These are phyloP conservation scores for Liquidambar formosana DNA, from an alignment of 164 flowering plant genomes.

Conservation along the genomic window DNA sequence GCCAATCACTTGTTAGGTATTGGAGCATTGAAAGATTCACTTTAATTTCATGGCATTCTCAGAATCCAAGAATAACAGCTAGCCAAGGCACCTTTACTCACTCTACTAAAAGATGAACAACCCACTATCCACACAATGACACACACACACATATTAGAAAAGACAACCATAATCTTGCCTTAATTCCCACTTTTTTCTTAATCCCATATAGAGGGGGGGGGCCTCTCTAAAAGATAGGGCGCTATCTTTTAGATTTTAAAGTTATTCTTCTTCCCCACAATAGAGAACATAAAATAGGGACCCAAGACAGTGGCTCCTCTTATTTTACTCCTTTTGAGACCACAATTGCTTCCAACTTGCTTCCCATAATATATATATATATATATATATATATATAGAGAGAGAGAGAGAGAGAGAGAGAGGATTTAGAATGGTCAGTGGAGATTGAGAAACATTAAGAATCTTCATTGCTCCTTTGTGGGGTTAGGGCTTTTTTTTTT, in stretches of 20 bases:
- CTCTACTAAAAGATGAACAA: too few relatives aligned
- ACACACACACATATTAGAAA: neutral
- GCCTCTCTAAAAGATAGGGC: conserved; percentile 5
- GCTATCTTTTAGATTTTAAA: conserved; percentile 32
- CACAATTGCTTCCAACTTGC: conserved; percentile 34
- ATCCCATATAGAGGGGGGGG: neutral
- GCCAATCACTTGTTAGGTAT: too few relatives aligned
- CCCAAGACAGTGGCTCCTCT: conserved; percentile 39
- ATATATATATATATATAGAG: too few relatives aligned
- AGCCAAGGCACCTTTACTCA: too few relatives aligned
- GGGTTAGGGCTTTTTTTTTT: conserved; percentile 27
- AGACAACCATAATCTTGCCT: neutral
- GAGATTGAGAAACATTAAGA: neutral
- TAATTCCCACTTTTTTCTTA: neutral
- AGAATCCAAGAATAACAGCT: too few relatives aligned
- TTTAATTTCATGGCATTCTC: too few relatives aligned
- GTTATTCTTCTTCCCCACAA: conserved; percentile 35
- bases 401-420: conserved; percentile 10
- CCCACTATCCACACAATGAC: too few relatives aligned
- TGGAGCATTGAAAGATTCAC: too few relatives aligned
- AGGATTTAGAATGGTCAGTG: too few relatives aligned
- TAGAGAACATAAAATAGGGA: conserved; percentile 38
- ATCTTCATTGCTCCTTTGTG: conserved; percentile 23
- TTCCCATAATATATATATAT: neutral
- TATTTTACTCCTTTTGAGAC: conserved; percentile 35